Conservation (phyloP, 2,329 filamentous ascomycete genomes). For the Xylariaceae sp. region DNA sequence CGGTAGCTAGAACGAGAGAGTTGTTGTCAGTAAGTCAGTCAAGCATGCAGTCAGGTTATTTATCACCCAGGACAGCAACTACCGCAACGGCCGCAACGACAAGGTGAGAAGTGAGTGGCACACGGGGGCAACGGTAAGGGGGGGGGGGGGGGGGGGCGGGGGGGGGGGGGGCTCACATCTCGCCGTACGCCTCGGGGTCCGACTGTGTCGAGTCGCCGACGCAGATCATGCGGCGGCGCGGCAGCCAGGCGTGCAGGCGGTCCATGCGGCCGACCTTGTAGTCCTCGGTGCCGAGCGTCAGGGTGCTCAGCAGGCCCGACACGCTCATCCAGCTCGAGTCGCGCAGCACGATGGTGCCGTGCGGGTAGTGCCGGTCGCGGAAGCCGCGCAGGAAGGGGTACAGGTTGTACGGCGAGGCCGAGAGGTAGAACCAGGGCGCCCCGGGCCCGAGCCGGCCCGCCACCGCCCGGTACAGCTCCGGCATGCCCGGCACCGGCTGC, state of each 20-base stretch:
- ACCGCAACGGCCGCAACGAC: too few relatives aligned
- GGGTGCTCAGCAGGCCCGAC: conserved; percentile 66
- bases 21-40: conserved; percentile 7
- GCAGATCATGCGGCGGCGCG: conserved; percentile 68
- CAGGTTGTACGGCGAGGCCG: conserved; percentile 88
- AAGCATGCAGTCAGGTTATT: neutral
- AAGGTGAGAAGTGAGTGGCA: too few relatives aligned
- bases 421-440: conserved; percentile 86
- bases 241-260: conserved; percentile 73
- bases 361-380: conserved; percentile 60
- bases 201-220: conserved; percentile 89
- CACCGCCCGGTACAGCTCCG: conserved; percentile 68
- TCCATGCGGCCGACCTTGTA: conserved; percentile 80
- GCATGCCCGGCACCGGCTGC: conserved; percentile 69
- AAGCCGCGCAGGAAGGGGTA: conserved; percentile 81
- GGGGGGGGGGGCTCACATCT: conserved; percentile 52
- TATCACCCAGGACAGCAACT: too few relatives aligned
- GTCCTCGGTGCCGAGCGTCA: conserved; percentile 72
- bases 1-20: conserved; percentile 39
- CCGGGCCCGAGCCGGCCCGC: conserved; percentile 42
- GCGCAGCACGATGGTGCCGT: conserved; percentile 74
- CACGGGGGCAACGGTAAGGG: too few relatives aligned
- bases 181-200: conserved; percentile 84
- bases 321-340: conserved; percentile 84
- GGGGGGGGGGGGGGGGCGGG: neutral